Percentiles rank a stretch among this genome's conserved stretches.
Evolutionary conservation across 2,329 filamentous ascomycete genomes (phyloP).

Genomic region (Paradendryphiella salina): DNA sequence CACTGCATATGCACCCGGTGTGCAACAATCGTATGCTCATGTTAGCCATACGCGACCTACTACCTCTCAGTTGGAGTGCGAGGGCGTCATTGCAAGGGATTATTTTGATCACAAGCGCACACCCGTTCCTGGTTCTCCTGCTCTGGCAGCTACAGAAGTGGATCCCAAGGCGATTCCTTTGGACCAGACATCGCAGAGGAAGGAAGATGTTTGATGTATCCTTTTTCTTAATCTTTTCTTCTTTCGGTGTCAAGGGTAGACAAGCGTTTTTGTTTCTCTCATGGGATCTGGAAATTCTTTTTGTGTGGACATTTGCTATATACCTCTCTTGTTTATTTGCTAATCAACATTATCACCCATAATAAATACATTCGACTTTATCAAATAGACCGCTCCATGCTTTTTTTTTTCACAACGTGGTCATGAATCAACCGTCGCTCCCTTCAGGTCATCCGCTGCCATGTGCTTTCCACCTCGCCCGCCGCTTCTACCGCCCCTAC

Average conservation of each 20-base stretch:
- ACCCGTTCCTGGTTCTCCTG: too few species aligned
- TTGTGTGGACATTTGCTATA: not conserved
- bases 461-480: constrained; percentile 29
- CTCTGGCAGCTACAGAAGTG: not conserved
- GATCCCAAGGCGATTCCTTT: not conserved
- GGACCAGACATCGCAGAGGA: not conserved
- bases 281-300: not conserved
- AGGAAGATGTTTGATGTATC: not conserved
- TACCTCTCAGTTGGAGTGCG: not conserved
- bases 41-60: constrained; percentile 1
- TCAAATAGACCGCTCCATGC: not conserved
- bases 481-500: constrained; percentile 23
- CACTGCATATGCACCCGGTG: not conserved
- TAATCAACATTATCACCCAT: not conserved
- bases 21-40: not conserved
- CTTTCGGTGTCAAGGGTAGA: not conserved
- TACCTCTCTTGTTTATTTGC: constrained; percentile 3
- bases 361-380: not conserved
- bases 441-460: constrained; percentile 29
- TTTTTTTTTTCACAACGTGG: not conserved
- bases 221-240: not conserved
- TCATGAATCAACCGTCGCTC: constrained; percentile 27
- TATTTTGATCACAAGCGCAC: not conserved
- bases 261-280: not conserved
- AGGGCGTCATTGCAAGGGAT: constrained; percentile 7